Evolutionary conservation across 805 yeast genomes (phyloP), one percentile per base, ranked within the genome.

Genomic region (Kazachstania martiniae): DNA sequence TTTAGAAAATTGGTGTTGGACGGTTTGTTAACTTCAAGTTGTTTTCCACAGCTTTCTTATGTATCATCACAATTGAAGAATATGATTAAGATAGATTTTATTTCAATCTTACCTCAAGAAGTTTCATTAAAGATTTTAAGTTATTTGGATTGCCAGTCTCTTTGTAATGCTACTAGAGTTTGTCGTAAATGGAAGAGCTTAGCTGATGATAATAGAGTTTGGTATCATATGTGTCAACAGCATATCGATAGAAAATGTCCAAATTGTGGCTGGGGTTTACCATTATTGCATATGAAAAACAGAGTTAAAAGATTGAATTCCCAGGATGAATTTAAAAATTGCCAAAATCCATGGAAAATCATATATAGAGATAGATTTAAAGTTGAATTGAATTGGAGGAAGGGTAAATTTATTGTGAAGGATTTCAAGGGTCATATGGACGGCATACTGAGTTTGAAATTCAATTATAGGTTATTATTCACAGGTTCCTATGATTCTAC

Each of bases 181-280:
- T 80, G 87, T 21, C 72, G 74, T 33, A 73, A 71, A 32, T 91
- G 98, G 98, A 77, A 83, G 52, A 62, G 63, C 35, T 62, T 91
- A 37, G 97, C 98, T 1, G 95, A 91, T 56, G 96, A 89, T 53
- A 97, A 91, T 51, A 62, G 93, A 31, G 96, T 91, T 3, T 91
- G 98, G 98, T 91, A 89, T 53, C 87, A 89, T 44, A 79, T 91
- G 86, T 91, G 98, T 53, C 95, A 86, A 53, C 98, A 91, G 59
- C 98, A 91, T 57, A 91, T 91, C 34, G 98, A 91, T 59, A 70
- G 94, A 38, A 91, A 91, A 57, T 91, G 98, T 61, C 94, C 95
- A 25, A 84, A 84, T 51, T 91, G 98, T 61, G 98, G 98, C 12
- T 91, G 98, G 98, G 98, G 98, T 4, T 66, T 91, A 42, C 98